A percentile compares a stretch with the other conserved stretches of the same genome.
phyloP scores from a whole-genome alignment of 1,284 basidiomycete genomes.

The Papiliotrema terrestris region DNA sequence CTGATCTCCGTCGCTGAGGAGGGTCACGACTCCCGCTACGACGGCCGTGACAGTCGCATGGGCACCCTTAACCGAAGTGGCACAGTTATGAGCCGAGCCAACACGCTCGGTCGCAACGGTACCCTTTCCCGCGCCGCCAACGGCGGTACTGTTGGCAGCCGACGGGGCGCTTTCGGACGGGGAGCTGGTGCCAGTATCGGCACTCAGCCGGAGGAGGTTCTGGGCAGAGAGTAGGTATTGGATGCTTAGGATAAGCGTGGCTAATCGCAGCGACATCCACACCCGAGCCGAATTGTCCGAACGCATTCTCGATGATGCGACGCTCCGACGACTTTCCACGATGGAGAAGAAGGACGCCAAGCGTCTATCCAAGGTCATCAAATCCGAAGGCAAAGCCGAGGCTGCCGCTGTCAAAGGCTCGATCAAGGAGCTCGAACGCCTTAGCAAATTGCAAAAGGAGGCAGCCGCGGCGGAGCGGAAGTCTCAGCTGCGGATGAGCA shows the following conservation, averaged over 20 bases:
- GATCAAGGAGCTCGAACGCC: slow-evolving; percentile 48
- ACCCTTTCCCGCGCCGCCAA: slow-evolving; percentile 36
- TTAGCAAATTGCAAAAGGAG: slow-evolving; percentile 45
- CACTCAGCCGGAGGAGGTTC: slow-evolving; percentile 45
- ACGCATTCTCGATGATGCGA: slow-evolving; percentile 32
- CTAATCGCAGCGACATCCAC: slow-evolving; percentile 39
- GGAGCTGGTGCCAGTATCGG: slow-evolving; percentile 44
- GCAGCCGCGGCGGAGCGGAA: slow-evolving; percentile 47
- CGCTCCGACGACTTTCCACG: slow-evolving; percentile 30
- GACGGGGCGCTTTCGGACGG: slow-evolving; percentile 42
- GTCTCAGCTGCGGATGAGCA: slow-evolving; percentile 44
- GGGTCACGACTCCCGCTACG: slow-evolving; percentile 15
- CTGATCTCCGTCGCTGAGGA: slow-evolving; percentile 23
- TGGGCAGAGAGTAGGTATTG: slow-evolving; percentile 40
- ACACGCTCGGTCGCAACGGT: slow-evolving; percentile 34
- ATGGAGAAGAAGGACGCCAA: slow-evolving; percentile 49
- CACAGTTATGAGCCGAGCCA: slow-evolving; percentile 27
- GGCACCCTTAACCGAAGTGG: slow-evolving; percentile 22
- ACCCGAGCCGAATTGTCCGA: slow-evolving; percentile 41
- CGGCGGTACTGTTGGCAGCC: slow-evolving; percentile 39
- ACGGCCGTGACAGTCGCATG: slow-evolving; percentile 18
- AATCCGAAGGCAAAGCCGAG: slow-evolving; percentile 47
- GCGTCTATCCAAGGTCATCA: slow-evolving; percentile 48
- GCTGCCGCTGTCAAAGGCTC: slow-evolving; percentile 38
- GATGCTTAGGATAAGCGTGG: neutral